Conservation (phyloP, 2,329 filamentous ascomycete genomes). For the Neobulgaria alba region DNA sequence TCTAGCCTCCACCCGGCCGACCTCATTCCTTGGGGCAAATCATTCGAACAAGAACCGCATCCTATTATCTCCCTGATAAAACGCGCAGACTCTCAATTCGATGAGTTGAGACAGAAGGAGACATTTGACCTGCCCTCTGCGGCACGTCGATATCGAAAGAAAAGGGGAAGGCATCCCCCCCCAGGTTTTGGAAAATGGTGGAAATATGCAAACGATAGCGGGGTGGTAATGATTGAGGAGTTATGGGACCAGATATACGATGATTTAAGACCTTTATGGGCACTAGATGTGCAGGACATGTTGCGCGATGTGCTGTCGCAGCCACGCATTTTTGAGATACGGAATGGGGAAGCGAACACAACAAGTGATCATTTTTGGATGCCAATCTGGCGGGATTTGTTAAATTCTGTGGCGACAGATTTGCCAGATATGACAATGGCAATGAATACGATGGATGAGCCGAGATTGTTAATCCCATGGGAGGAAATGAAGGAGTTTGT, state of each 20-base stretch:
- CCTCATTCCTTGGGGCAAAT: no score
- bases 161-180: conserved; percentile 50
- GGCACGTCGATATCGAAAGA: conserved; percentile 42
- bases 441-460: conserved; percentile 56
- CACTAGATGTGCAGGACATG: conserved; percentile 37
- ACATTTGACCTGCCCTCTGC: conserved; percentile 35
- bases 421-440: conserved; percentile 58
- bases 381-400: conserved; percentile 31
- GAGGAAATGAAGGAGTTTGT: conserved; percentile 30
- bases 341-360: conserved; percentile 41
- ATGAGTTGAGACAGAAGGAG: conserved; percentile 32
- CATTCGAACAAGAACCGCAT: no score
- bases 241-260: conserved; percentile 49
- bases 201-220: conserved; percentile 40
- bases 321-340: conserved; percentile 50
- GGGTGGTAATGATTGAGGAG: conserved; percentile 48
- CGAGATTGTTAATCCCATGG: conserved; percentile 50
- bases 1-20: no score
- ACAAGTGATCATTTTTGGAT: conserved; percentile 32
- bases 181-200: conserved; percentile 54
- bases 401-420: conserved; percentile 35
- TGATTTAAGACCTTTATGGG: conserved; percentile 40
- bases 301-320: conserved; percentile 42
- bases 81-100: conserved; percentile 32
- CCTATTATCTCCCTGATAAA: conserved; percentile 38